Percentiles rank a stretch among this genome's conserved stretches.
Conservation (phyloP, 768 basidiomycete genomes). For the Leucocoprinus sp. region DNA sequence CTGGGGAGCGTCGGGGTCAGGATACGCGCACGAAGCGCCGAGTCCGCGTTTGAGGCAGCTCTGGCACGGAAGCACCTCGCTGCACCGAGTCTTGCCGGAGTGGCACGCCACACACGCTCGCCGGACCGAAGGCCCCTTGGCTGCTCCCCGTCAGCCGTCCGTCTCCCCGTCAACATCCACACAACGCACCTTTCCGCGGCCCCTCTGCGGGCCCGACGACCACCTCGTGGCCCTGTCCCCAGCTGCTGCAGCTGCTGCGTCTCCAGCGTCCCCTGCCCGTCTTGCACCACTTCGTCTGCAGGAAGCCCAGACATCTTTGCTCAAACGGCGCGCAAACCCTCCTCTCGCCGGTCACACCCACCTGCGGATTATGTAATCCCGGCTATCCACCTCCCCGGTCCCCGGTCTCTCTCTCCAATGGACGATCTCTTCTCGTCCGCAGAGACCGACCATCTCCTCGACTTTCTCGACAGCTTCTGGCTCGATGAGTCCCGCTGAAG, state of each 20-base stretch:
- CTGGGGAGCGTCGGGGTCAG: conserved; percentile 57
- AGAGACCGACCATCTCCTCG: conserved; percentile 72
- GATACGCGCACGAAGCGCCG: conserved; percentile 63
- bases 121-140: conserved; percentile 75
- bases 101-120: conserved; percentile 78
- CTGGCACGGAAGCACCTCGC: conserved; percentile 79
- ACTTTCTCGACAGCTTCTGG: conserved; percentile 78
- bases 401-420: not conserved
- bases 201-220: too few relatives aligned
- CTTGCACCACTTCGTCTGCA: conserved; percentile 58
- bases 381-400: conserved; percentile 7
- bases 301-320: conserved; percentile 64
- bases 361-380: conserved; percentile 9
- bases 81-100: conserved; percentile 76
- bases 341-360: conserved; percentile 11
- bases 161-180: too few relatives aligned
- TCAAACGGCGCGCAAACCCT: conserved; percentile 19
- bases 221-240: too few relatives aligned
- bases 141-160: conserved; percentile 25
- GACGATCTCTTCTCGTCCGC: conserved; percentile 65
- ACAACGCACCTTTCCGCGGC: conserved; percentile 54
- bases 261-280: conserved; percentile 48
- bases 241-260: conserved; percentile 51
- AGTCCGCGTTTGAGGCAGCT: conserved; percentile 79
- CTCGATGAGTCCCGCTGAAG: conserved; percentile 27